Conservation (phyloP, 1,284 basidiomycete species). For the Ceratobasidium sp. region DNA sequence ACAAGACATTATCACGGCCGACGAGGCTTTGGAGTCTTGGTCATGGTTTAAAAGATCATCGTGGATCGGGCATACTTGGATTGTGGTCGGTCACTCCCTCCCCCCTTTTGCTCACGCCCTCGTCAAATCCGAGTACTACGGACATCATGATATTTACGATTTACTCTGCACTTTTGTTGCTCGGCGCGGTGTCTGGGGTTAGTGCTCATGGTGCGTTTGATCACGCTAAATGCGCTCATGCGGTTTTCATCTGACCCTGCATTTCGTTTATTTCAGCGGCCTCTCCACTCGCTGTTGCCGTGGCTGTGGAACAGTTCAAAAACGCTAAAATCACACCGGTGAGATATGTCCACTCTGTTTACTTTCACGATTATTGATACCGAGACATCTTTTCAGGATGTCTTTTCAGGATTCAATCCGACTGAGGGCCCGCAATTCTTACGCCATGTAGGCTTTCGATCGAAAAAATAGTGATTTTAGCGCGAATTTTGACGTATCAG, state of each 20-base stretch:
- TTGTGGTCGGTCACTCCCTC: background rate
- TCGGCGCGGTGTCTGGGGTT: constrained; percentile 24
- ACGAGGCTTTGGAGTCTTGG: background rate
- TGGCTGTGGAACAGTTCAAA: constrained; percentile 49
- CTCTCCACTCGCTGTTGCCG: constrained; percentile 46
- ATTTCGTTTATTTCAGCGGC: constrained; percentile 41
- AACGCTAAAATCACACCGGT: constrained; percentile 49
- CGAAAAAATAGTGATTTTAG: too few species aligned
- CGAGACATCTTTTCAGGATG: constrained; percentile 37
- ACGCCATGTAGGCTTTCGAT: too few species aligned
- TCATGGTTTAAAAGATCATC: background rate
- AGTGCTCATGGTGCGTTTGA: constrained; percentile 19
- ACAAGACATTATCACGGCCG: background rate
- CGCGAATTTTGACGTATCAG: too few species aligned
- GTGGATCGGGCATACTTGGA: background rate
- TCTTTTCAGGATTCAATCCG: constrained; percentile 48
- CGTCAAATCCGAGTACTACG: constrained; percentile 2
- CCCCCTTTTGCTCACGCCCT: background rate
- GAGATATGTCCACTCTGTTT: constrained; percentile 5
- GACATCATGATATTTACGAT: constrained; percentile 8
- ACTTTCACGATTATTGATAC: background rate
- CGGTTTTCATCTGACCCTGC: background rate
- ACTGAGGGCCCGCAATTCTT: too few species aligned
- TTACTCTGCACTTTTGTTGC: constrained; percentile 1
- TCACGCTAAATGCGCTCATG: constrained; percentile 8